Evolutionary conservation across 1,139 yeast species (phyloP).

Genomic region (Candida sanyaensis): DNA sequence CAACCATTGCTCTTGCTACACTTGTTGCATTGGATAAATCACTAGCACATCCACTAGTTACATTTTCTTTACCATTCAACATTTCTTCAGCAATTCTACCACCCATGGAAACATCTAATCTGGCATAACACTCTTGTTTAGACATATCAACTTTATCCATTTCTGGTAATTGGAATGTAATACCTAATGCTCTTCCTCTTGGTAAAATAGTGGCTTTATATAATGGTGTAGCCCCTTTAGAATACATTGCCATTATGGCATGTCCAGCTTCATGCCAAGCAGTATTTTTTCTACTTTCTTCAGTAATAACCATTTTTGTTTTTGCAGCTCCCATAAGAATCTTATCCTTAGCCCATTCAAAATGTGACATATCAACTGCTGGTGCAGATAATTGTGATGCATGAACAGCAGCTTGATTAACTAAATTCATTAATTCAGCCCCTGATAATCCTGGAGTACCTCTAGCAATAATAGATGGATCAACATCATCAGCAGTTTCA

Average conservation of each 20-base stretch:
- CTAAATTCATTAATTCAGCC: conserved; percentile 93
- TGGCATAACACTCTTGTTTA: conserved; percentile 83
- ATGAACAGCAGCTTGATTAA: conserved; percentile 96
- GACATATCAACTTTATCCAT: conserved; percentile 97
- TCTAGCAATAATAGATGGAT: conserved; percentile 86
- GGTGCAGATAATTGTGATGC: conserved; percentile 93
- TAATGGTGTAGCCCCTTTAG: conserved; percentile 93
- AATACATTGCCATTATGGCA: conserved; percentile 95
- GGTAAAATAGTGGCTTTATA: conserved; percentile 97
- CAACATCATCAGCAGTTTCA: conserved; percentile 81
- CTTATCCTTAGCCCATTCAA: conserved; percentile 99
- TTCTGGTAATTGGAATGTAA: conserved; percentile 96
- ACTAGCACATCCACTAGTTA: conserved; percentile 92
- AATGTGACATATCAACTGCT: conserved; percentile 85
- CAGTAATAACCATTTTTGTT: conserved; percentile 95
- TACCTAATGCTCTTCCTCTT: conserved; percentile 94
- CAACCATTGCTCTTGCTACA: conserved; percentile 96
- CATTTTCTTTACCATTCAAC: conserved; percentile 87
- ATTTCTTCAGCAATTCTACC: conserved; percentile 97
- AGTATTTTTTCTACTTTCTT: conserved; percentile 88
- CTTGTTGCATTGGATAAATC: conserved; percentile 88
- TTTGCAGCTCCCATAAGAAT: conserved; percentile 98
- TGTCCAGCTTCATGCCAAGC: conserved; percentile 99
- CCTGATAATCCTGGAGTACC: conserved; percentile 98
- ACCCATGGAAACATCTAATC: conserved; percentile 97